Conservation (phyloP, 2,329 filamentous ascomycete genomes). For the Stagonosporopsis tanaceti region DNA sequence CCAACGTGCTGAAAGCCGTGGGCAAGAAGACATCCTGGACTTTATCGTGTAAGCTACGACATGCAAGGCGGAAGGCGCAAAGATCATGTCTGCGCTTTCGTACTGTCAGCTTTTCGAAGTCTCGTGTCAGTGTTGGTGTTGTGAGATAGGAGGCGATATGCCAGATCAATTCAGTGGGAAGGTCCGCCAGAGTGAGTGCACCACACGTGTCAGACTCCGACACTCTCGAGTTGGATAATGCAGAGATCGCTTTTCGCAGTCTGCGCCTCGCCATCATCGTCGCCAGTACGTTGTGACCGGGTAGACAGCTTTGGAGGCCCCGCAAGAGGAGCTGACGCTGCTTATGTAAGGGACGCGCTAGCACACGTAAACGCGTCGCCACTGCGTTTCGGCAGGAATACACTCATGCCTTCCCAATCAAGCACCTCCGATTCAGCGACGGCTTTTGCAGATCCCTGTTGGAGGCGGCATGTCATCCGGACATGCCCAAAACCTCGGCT, state of each 20-base stretch:
- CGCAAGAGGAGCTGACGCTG: no score
- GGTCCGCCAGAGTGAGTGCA: not conserved
- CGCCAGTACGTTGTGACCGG: not conserved
- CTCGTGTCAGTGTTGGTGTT: not conserved
- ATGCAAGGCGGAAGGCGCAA: not conserved
- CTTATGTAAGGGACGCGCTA: not conserved
- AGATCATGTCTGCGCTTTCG: not conserved
- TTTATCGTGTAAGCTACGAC: not conserved
- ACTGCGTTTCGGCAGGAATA: not conserved
- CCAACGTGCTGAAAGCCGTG: not conserved
- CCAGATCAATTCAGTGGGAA: slow-evolving; percentile 2
- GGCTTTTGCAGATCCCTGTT: no score
- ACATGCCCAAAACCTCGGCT: no score
- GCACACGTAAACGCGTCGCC: not conserved
- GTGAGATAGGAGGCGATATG: not conserved
- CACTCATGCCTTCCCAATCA: no score
- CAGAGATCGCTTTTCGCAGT: not conserved
- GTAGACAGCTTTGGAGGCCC: no score
- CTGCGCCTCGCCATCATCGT: not conserved
- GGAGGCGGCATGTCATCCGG: no score
- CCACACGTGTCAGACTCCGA: not conserved
- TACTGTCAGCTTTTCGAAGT: not conserved
- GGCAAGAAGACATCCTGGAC: not conserved
- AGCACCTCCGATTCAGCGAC: no score
- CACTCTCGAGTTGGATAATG: not conserved